These are phyloP conservation scores for Krasilnikovozyma curviuscula DNA, from an alignment of 768 basidiomycete species.

Conservation along the genomic window DNA sequence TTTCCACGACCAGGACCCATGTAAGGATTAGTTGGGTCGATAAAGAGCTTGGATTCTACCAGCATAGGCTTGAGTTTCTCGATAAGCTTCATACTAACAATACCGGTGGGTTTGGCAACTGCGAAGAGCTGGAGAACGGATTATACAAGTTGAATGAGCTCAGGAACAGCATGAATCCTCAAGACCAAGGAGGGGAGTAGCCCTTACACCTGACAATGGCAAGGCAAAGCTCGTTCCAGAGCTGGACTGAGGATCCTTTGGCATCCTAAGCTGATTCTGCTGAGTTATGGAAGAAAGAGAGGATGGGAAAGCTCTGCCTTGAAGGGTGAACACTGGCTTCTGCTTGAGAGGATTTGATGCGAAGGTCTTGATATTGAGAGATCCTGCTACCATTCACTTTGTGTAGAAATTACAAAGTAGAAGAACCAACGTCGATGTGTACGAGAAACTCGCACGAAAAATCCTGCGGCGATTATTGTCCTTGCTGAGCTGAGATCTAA, in stretches of 20 bases:
- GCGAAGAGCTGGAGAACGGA: conserved; percentile 46
- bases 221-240: background rate
- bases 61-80: conserved; percentile 69
- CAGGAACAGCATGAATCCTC: conserved; percentile 19
- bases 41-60: conserved; percentile 55
- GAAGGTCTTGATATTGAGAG: no score
- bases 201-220: background rate
- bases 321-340: no score
- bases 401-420: no score
- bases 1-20: conserved; percentile 37
- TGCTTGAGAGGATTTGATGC: no score
- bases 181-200: background rate
- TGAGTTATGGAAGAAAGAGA: no score
- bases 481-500: no score
- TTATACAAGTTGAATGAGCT: conserved; percentile 15
- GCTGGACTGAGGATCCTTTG: background rate
- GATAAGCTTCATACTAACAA: conserved; percentile 75
- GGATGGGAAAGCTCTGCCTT: no score
- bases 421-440: no score
- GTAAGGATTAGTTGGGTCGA: conserved; percentile 25
- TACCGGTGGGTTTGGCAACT: conserved; percentile 75
- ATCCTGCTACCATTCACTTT: no score
- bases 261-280: background rate
- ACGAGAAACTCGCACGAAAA: no score
- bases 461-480: no score